Conservation (phyloP, 2,329 filamentous ascomycete species). For the Alternaria triticimaculans region DNA sequence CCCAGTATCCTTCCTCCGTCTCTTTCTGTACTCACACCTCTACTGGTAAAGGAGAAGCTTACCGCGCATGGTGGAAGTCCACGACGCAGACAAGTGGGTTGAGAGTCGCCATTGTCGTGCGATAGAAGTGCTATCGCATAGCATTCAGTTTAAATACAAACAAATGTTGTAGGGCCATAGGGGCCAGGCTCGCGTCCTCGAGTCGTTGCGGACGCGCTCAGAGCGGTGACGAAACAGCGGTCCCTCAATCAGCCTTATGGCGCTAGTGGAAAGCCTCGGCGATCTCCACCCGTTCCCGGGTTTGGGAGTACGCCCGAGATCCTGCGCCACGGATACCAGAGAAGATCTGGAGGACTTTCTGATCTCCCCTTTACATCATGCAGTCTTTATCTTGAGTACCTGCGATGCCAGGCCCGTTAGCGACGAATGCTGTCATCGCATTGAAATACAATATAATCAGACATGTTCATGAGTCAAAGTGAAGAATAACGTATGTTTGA, state of each 20-base stretch:
- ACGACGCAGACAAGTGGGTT: constrained; percentile 57
- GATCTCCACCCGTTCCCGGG: constrained; percentile 1
- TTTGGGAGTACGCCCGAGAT: constrained; percentile 1
- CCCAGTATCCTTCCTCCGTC: neutral
- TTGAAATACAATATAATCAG: neutral
- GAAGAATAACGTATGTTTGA: constrained; percentile 9
- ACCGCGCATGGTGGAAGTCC: constrained; percentile 61
- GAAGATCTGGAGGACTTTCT: neutral
- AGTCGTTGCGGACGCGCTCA: constrained; percentile 24
- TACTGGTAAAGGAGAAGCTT: constrained; percentile 12
- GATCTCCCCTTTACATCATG: neutral
- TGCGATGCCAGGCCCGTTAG: neutral
- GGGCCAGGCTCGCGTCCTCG: constrained; percentile 24
- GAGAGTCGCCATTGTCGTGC: constrained; percentile 49
- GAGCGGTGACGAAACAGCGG: constrained; percentile 30
- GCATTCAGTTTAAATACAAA: neutral
- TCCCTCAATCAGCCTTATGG: constrained; percentile 26
- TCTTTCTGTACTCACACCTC: neutral
- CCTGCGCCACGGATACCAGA: neutral
- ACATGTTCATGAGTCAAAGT: neutral
- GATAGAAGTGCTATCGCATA: constrained; percentile 12
- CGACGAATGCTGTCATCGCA: neutral
- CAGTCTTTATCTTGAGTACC: neutral
- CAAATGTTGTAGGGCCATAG: constrained; percentile 6
- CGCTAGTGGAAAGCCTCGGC: constrained; percentile 20